Evolutionary conservation across 2,329 filamentous ascomycete species (phyloP).

Genomic region (Aspergillus japonicus): DNA sequence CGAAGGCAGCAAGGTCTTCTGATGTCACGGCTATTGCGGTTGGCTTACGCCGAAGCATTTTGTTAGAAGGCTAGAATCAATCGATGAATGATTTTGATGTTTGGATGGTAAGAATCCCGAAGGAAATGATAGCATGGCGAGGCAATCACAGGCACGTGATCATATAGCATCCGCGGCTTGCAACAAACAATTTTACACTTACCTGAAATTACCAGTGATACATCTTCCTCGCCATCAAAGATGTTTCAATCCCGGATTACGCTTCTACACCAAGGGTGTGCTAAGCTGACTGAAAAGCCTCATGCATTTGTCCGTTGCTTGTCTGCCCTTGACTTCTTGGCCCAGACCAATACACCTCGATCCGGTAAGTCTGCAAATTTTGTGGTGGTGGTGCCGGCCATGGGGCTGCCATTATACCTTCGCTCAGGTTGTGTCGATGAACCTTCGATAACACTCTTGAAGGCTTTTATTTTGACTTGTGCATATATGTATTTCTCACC

Average conservation of each 20-base stretch:
- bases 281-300: constrained; percentile 17
- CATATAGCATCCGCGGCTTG: background rate
- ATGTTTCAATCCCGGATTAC: constrained; percentile 30
- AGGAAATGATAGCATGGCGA: too few species aligned
- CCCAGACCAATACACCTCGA: constrained; percentile 18
- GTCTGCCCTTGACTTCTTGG: constrained; percentile 22
- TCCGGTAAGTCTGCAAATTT: constrained; percentile 23
- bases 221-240: constrained; percentile 8
- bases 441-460: background rate
- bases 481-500: background rate
- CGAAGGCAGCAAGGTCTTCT: constrained; percentile 50
- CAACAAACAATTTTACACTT: background rate
- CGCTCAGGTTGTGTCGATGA: too few species aligned
- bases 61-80: constrained; percentile 1
- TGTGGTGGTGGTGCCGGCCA: background rate
- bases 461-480: background rate
- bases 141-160: constrained; percentile 8
- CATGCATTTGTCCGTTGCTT: constrained; percentile 26
- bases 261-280: constrained; percentile 7
- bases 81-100: background rate
- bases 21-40: constrained; percentile 51
- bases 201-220: background rate
- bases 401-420: background rate
- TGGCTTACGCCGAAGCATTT: constrained; percentile 52
- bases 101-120: too few species aligned